Evolutionary conservation across 345 rosid genomes (phyloP).

Genomic region (Citrus maxima): DNA sequence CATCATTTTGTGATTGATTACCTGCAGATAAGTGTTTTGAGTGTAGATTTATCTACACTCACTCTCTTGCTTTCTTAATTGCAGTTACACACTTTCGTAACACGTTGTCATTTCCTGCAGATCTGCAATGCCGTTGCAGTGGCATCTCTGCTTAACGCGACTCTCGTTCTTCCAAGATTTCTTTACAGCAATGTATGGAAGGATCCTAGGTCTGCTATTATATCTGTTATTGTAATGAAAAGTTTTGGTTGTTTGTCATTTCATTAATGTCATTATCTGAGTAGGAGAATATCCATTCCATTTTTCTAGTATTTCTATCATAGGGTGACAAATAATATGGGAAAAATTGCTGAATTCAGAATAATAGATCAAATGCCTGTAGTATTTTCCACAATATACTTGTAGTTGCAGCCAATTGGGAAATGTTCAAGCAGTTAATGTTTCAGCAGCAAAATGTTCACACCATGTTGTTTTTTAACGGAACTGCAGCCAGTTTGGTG

Average conservation of each 20-base stretch:
- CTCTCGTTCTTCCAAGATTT: conserved; percentile 75
- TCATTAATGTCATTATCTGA: background rate
- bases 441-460: conserved; percentile 1
- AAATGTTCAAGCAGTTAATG: background rate
- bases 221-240: background rate
- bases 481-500: conserved; percentile 75
- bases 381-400: background rate
- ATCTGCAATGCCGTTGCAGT: conserved; percentile 79
- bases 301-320: background rate
- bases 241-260: background rate
- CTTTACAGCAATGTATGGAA: conserved; percentile 98
- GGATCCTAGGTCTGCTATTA: conserved; percentile 75
- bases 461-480: conserved; percentile 13
- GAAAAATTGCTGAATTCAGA: background rate
- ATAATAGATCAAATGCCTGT: background rate
- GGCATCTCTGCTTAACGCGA: conserved; percentile 77
- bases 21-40: background rate
- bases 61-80: background rate
- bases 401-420: background rate
- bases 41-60: background rate
- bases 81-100: background rate
- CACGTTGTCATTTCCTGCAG: conserved; percentile 35
- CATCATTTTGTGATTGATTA: background rate
- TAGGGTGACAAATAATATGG: background rate
- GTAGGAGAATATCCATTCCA: background rate